phyloP scores from a whole-genome alignment of 192 early-diverging fungal genomes.

The Mortierella alpina region DNA sequence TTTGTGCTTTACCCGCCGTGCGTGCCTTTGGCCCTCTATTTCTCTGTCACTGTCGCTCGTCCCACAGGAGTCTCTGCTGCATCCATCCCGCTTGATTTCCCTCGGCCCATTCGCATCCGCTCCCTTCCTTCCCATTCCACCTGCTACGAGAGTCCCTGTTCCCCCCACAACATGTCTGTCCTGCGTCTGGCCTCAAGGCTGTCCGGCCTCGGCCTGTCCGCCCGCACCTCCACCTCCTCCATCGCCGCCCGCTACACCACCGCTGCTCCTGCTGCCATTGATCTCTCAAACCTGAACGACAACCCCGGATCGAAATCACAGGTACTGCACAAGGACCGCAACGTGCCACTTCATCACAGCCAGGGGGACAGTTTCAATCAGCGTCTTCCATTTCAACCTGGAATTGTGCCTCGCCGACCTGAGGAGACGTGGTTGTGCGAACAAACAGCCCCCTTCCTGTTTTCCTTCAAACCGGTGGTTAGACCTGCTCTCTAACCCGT shows the following conservation, averaged over 20 bases:
- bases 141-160: neutral
- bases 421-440: neutral
- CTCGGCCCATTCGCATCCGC: neutral
- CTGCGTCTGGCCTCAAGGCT: slow-evolving; percentile 43
- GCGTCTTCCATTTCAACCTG: neutral
- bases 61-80: too few species aligned
- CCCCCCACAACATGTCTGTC: slow-evolving; percentile 32
- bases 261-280: slow-evolving; percentile 19
- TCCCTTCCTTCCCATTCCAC: neutral
- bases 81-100: too few species aligned
- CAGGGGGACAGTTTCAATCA: neutral
- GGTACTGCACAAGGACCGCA: slow-evolving; percentile 9
- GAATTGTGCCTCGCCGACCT: too few species aligned
- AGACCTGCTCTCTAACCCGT: neutral
- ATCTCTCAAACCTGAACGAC: slow-evolving; percentile 53
- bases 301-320: slow-evolving; percentile 56
- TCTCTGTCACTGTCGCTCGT: too few species aligned
- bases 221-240: slow-evolving; percentile 11
- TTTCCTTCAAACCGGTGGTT: too few species aligned
- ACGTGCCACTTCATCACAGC: neutral
- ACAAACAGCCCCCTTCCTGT: neutral
- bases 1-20: too few species aligned
- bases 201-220: slow-evolving; percentile 49
- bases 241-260: slow-evolving; percentile 29
- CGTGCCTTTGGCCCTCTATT: too few species aligned